These are phyloP conservation scores for Salisapilia sapeloensis DNA, from an alignment of 352 stramenopile genomes.

Conservation along the genomic window DNA sequence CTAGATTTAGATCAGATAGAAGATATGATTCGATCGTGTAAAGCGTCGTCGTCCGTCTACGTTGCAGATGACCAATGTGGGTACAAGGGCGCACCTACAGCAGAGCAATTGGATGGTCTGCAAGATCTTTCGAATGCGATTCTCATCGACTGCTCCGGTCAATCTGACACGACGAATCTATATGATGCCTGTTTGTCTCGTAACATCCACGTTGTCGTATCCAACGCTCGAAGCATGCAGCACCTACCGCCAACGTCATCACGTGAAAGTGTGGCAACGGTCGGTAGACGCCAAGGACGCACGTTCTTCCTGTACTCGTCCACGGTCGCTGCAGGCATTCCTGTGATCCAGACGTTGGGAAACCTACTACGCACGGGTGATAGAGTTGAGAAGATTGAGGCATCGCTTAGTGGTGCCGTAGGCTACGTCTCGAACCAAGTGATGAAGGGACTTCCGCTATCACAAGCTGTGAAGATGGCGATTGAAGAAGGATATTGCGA, in stretches of 20 bases:
- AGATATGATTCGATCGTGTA: too few species aligned
- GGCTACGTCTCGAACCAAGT: conserved; percentile 57
- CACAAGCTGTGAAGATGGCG: conserved; percentile 24
- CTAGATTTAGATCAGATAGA: conserved; percentile 31
- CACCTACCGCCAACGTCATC: conserved; percentile 28
- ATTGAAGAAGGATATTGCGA: conserved; percentile 47
- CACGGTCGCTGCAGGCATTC: conserved; percentile 48
- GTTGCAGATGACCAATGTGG: neutral
- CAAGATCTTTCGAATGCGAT: conserved; percentile 60
- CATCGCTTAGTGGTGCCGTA: conserved; percentile 51
- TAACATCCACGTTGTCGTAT: conserved; percentile 53
- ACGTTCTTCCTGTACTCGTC: conserved; percentile 73
- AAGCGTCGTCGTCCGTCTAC: conserved; percentile 9
- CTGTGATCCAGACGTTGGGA: conserved; percentile 53
- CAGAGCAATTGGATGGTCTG: conserved; percentile 30
- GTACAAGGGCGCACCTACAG: conserved; percentile 21
- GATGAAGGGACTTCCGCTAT: conserved; percentile 50
- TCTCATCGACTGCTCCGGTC: conserved; percentile 52
- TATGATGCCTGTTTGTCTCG: conserved; percentile 44
- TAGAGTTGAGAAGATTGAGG: conserved; percentile 30
- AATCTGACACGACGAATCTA: conserved; percentile 24
- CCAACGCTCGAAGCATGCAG: conserved; percentile 41
- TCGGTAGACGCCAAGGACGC: conserved; percentile 12
- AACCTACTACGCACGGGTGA: conserved; percentile 63
- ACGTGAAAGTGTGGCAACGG: conserved; percentile 28